These are phyloP conservation scores for Suillus weaverae DNA, from an alignment of 768 basidiomycete genomes.

Conservation along the genomic window DNA sequence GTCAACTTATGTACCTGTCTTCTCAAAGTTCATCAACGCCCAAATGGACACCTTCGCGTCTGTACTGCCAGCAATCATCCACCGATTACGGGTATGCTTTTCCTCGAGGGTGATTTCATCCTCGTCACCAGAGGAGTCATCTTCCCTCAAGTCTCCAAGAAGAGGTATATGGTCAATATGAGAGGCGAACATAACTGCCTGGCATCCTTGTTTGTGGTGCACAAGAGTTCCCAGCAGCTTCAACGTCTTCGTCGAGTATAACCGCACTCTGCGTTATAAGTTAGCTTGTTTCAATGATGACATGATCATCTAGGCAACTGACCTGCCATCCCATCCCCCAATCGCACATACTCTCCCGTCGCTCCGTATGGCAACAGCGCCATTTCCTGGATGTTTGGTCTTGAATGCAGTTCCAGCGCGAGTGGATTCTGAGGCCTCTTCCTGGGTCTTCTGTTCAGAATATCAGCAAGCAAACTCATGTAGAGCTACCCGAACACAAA, in stretches of 20 bases:
- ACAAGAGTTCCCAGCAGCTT: slow-evolving; percentile 81
- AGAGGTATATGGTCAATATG: slow-evolving; percentile 9
- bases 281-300: neutral
- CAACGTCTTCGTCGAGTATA: slow-evolving; percentile 79
- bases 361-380: slow-evolving; percentile 68
- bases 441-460: slow-evolving; percentile 8
- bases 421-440: slow-evolving; percentile 18
- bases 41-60: slow-evolving; percentile 74
- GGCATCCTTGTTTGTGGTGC: slow-evolving; percentile 80
- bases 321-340: slow-evolving; percentile 96
- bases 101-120: slow-evolving; percentile 52
- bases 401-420: slow-evolving; percentile 40
- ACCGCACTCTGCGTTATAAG: slow-evolving; percentile 55
- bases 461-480: slow-evolving; percentile 4
- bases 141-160: slow-evolving; percentile 29
- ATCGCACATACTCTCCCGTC: slow-evolving; percentile 82
- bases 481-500: slow-evolving; percentile 26
- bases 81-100: slow-evolving; percentile 47
- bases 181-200: slow-evolving; percentile 70
- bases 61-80: slow-evolving; percentile 66
- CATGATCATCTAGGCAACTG: slow-evolving; percentile 28
- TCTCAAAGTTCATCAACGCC: slow-evolving; percentile 57
- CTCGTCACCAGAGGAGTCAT: slow-evolving; percentile 40
- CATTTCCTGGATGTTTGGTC: slow-evolving; percentile 81
- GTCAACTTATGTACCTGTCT: slow-evolving; percentile 10